Evolutionary conservation across 2,329 filamentous ascomycete species (phyloP), one percentile per base, ranked within the genome.

Genomic region (Botrytis sinoallii): DNA sequence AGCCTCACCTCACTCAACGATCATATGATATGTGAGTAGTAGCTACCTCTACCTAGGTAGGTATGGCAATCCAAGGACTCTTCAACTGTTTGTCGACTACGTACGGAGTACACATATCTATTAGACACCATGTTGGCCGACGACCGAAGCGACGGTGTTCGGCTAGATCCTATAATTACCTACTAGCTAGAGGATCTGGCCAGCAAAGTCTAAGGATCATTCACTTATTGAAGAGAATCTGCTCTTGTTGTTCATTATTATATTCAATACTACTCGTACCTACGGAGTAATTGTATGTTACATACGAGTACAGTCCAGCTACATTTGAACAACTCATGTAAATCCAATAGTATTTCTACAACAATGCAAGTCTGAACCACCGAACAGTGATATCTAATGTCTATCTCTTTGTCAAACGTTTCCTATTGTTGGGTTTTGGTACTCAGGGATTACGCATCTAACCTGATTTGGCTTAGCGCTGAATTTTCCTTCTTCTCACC

Each of bases 401-500:
- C 35, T 46, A 44, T 65, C 63, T 29, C 42, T 65, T 65, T 65
- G 42, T 65, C 25, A 64, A 64, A 44, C 61, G 61, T 44, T 44
- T 64, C 61, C 61, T 64, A 64, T 65, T 46, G 61, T 66, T 66
- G 63, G 29, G n/a, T 66, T 46, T 29, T 18, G 40, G 29, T 29
- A 35, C 35, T 9, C 25, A 32, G 35, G 64, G 64, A 38, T 67
- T 52, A 6, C 32, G 0, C 4, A 42, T 32, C 66, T 69, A 69
- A 57, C 66, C 48, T 1, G 12, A 32, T 69, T 5, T 29, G 18
- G 66, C 12, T 57, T 69, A 69, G 66, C 40, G 10, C 40, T 22
- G 25, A 69, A 69, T 69, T 44, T 69, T 69, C 66, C n/a, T 68
- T 48, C 40, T 57, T 69, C 66, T 69, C 66, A 69, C 66, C 66